Percentiles rank a stretch among this genome's conserved stretches.
These are phyloP conservation scores for Populus hybrid DNA, from an alignment of 441 rosid genomes.

Conservation along the genomic window DNA sequence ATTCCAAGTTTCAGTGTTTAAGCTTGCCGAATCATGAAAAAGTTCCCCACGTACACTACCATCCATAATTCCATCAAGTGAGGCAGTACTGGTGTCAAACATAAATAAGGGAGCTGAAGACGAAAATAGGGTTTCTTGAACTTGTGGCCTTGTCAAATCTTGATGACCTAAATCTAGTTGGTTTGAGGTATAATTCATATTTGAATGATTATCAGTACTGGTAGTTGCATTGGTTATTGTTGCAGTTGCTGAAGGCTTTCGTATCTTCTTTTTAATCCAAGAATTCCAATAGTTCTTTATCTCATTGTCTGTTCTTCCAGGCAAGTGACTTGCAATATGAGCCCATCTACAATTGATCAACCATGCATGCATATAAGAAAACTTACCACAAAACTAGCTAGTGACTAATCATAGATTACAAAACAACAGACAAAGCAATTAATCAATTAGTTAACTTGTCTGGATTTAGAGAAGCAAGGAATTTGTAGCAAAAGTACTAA, in stretches of 20 bases:
- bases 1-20: slow-evolving; percentile 44
- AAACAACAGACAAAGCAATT: not conserved
- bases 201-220: slow-evolving; percentile 32
- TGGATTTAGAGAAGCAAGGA: not conserved
- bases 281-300: slow-evolving; percentile 98
- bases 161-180: slow-evolving; percentile 48
- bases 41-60: slow-evolving; percentile 36
- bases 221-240: slow-evolving; percentile 28
- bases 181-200: slow-evolving; percentile 41
- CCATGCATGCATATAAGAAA: not conserved
- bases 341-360: slow-evolving; percentile 66
- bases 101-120: slow-evolving; percentile 61
- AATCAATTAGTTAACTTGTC: not conserved
- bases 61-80: slow-evolving; percentile 34
- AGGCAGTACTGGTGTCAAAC: slow-evolving; percentile 47
- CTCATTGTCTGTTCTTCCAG: slow-evolving; percentile 95
- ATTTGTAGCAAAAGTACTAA: not conserved
- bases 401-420: not conserved
- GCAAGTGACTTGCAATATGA: slow-evolving; percentile 98
- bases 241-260: slow-evolving; percentile 53
- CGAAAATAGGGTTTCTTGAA: slow-evolving; percentile 59
- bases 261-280: slow-evolving; percentile 94
- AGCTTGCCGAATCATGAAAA: slow-evolving; percentile 28
- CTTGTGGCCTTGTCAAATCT: slow-evolving; percentile 37
- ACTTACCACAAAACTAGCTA: not conserved